Base-by-base conservation (phyloP, 2,329 filamentous ascomycete genomes). In the Neofusicoccum cordaticola region DNA sequence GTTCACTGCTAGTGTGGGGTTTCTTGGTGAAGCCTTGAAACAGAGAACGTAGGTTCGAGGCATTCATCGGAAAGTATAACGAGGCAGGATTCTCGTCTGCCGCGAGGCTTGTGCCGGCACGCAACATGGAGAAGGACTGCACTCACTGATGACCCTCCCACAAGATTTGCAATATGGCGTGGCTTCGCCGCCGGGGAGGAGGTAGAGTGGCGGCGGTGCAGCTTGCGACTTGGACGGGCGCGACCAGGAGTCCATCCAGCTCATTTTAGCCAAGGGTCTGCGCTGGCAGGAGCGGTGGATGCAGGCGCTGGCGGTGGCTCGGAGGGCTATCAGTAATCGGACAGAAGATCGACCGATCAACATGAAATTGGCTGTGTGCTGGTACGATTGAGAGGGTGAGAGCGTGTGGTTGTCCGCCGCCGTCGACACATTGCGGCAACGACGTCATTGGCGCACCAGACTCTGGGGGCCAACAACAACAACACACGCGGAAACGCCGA, bases 141-240 rank as follows among this genome's bases (percentile, higher is more conserved):
- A 45, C 71, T 74, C 72, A 67, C 82, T 80, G 44, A 86, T 86
- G 2, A 85, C 79, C 45, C 85, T 78, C 0, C 86, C 85, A 68
- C 85, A 88, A 12, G 82, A 81, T 66, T 82, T 81, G 68, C 85
- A 87, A 71, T 87, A 87, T 0, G 82, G 81, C 0, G 81, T 82
- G 31, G 77, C 72, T 53, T 84, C 82, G 48, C 80, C 79, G 2
- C 78, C 71, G 1, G 75, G 70, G 0, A 77, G 77, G 31, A 87
- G 76, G 69, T 88, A 88, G 56, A 82, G 81, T 0, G 85, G 85
- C 9, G 83, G 81, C 11, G 85, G 85, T 1, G 75, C 77, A 39
- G 77, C 71, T 39, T 76, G 71, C 50, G 74, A 72, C 67, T 81
- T 80, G 42, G 72, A 73, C 1, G 78, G 78, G 12, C 79, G 75